Conservation (phyloP, 2,329 filamentous ascomycete genomes). For the Phoma sp. region DNA sequence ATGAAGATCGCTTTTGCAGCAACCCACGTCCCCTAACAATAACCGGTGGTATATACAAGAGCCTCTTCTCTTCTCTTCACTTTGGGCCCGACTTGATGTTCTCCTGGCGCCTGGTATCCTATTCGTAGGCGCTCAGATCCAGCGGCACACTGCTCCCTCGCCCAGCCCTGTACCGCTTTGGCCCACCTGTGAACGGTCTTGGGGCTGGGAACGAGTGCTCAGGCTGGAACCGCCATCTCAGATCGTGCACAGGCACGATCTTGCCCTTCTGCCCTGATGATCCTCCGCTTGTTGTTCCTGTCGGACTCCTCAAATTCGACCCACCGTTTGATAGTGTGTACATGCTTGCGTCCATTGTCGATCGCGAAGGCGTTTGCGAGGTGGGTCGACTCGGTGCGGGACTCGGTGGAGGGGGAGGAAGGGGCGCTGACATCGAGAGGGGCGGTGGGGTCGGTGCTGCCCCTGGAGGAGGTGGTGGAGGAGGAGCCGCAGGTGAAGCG, state of each 20-base stretch:
- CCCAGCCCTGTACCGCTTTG: conserved; percentile 84
- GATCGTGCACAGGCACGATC: conserved; percentile 71
- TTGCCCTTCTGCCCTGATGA: conserved; percentile 34
- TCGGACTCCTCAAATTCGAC: conserved; percentile 29
- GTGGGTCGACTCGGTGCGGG: conserved; percentile 38
- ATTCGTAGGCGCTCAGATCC: conserved; percentile 71
- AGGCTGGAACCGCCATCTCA: conserved; percentile 84
- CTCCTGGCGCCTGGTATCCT: conserved; percentile 7
- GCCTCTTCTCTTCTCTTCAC: neutral
- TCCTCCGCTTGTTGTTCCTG: conserved; percentile 25
- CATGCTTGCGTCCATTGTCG: conserved; percentile 75
- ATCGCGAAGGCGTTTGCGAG: conserved; percentile 57
- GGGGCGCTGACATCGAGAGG: conserved; percentile 56
- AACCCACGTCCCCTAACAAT: conserved; percentile 11
- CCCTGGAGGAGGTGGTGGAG: conserved; percentile 51
- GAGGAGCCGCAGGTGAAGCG: conserved; percentile 48
- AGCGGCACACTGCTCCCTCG: conserved; percentile 93
- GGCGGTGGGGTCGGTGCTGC: conserved; percentile 57
- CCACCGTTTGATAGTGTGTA: conserved; percentile 66
- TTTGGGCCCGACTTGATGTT: neutral
- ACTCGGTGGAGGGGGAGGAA: conserved; percentile 38
- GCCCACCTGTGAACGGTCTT: conserved; percentile 75
- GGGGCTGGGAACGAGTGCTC: conserved; percentile 85
- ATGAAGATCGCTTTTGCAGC: conserved; percentile 8
- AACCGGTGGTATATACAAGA: conserved; percentile 8